These are phyloP conservation scores for Gaeumannomyces sp. DNA, from an alignment of 2,329 filamentous ascomycete species.

Conservation along the genomic window DNA sequence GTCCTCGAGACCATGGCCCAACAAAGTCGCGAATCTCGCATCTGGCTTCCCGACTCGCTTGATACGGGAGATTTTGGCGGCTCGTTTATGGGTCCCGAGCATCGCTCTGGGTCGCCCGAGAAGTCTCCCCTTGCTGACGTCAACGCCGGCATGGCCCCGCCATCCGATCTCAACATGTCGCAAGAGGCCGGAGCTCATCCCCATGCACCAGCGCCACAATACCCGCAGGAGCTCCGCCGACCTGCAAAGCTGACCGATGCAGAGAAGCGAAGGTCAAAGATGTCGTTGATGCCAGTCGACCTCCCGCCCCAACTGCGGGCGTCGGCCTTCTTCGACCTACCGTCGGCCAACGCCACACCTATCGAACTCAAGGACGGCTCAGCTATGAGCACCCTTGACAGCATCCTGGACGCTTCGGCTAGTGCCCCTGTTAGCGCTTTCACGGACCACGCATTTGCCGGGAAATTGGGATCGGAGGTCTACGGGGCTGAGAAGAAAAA, in stretches of 20 bases:
- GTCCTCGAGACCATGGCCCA: constrained; percentile 57
- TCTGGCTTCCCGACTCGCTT: constrained; percentile 43
- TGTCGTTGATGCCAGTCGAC: constrained; percentile 36
- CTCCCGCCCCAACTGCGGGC: constrained; percentile 82
- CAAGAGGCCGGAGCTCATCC: neutral
- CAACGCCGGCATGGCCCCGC: neutral
- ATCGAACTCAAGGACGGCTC: constrained; percentile 68
- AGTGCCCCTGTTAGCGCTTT: constrained; percentile 85
- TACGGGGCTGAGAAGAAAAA: constrained; percentile 59
- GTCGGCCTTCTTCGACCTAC: constrained; percentile 82
- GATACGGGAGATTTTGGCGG: constrained; percentile 24
- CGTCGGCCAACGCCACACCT: constrained; percentile 41
- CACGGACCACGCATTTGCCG: constrained; percentile 79
- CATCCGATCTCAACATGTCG: neutral
- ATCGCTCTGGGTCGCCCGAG: constrained; percentile 1
- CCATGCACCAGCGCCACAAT: neutral
- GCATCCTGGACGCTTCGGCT: constrained; percentile 84
- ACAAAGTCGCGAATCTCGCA: constrained; percentile 27
- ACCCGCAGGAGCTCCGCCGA: constrained; percentile 21
- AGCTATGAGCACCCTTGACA: constrained; percentile 82
- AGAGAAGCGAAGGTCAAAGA: constrained; percentile 32
- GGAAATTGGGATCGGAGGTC: constrained; percentile 66
- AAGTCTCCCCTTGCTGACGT: neutral
- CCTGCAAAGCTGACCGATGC: constrained; percentile 23
- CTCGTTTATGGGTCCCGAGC: constrained; percentile 12